Evolutionary conservation across 768 basidiomycete species (phyloP).

Genomic region (Leccinum arenicola): DNA sequence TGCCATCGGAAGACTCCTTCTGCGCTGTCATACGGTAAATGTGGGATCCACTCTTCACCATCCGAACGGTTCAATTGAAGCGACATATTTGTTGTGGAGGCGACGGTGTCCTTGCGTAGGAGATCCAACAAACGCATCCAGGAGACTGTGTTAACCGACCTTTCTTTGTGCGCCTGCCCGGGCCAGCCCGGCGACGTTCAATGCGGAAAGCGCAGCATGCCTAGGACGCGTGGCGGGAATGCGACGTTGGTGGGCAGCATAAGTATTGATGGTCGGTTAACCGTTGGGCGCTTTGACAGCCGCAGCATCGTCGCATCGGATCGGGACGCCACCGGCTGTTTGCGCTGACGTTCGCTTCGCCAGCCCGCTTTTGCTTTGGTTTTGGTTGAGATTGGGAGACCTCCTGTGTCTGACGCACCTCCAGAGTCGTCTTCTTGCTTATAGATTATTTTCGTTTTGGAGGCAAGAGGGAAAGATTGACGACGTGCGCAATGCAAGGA

Average conservation of each 20-base stretch:
- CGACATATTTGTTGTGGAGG: too few relatives aligned
- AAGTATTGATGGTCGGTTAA: constrained; percentile 69
- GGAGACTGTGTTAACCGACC: constrained; percentile 34
- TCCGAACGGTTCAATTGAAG: too few relatives aligned
- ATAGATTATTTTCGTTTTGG: constrained; percentile 28
- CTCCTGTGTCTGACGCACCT: constrained; percentile 30
- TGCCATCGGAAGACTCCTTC: too few relatives aligned
- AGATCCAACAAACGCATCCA: too few relatives aligned
- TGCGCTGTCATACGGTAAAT: too few relatives aligned
- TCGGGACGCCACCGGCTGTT: constrained; percentile 19
- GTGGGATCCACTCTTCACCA: too few relatives aligned
- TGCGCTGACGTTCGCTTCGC: constrained; percentile 16
- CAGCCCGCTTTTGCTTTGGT: constrained; percentile 27
- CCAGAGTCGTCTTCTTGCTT: constrained; percentile 35
- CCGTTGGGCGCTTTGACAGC: constrained; percentile 35
- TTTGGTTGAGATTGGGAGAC: constrained; percentile 15
- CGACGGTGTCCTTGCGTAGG: too few relatives aligned
- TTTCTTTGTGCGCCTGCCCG: constrained; percentile 65
- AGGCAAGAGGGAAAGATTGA: constrained; percentile 7
- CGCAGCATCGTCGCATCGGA: not conserved
- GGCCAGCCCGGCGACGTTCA: constrained; percentile 80
- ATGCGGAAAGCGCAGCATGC: constrained; percentile 60
- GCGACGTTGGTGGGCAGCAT: constrained; percentile 50
- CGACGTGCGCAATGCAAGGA: not conserved
- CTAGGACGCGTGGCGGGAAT: constrained; percentile 49